These are phyloP conservation scores for Xylaria sp. DNA, from an alignment of 2,329 filamentous ascomycete species.

Conservation along the genomic window DNA sequence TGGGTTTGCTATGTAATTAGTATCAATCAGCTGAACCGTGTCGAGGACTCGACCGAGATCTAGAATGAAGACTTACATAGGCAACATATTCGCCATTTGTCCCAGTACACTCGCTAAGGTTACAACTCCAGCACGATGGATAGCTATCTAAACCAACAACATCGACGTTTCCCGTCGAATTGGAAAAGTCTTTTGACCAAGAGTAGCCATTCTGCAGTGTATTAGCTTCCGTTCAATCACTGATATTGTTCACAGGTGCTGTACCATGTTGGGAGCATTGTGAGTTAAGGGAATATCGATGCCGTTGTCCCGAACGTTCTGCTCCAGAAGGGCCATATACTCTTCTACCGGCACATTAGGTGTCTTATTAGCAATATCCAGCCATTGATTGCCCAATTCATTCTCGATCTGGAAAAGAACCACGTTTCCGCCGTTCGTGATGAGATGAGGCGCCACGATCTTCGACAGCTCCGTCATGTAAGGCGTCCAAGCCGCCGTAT, in stretches of 20 bases:
- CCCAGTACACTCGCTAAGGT: conserved; percentile 68
- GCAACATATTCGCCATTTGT: conserved; percentile 69
- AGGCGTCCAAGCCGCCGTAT: conserved; percentile 64
- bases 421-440: conserved; percentile 68
- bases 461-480: conserved; percentile 63
- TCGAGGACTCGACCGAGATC: neutral
- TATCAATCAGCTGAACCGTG: too few species aligned
- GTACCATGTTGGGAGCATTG: conserved; percentile 69
- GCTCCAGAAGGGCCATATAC: conserved; percentile 69
- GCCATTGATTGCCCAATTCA: conserved; percentile 61
- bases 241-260: too few species aligned
- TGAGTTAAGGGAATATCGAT: conserved; percentile 68
- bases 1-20: conserved; percentile 37
- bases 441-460: conserved; percentile 62
- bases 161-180: conserved; percentile 67
- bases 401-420: conserved; percentile 69
- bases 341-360: conserved; percentile 61
- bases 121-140: conserved; percentile 71
- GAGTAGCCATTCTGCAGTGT: conserved; percentile 54
- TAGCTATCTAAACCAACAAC: conserved; percentile 64
- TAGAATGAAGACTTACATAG: conserved; percentile 56
- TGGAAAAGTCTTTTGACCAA: conserved; percentile 70
- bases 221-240: conserved; percentile 5
- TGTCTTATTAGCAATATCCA: conserved; percentile 54
- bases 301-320: conserved; percentile 63